These are phyloP conservation scores for Candida berthetii DNA, from an alignment of 805 yeast genomes.

Conservation along the genomic window DNA sequence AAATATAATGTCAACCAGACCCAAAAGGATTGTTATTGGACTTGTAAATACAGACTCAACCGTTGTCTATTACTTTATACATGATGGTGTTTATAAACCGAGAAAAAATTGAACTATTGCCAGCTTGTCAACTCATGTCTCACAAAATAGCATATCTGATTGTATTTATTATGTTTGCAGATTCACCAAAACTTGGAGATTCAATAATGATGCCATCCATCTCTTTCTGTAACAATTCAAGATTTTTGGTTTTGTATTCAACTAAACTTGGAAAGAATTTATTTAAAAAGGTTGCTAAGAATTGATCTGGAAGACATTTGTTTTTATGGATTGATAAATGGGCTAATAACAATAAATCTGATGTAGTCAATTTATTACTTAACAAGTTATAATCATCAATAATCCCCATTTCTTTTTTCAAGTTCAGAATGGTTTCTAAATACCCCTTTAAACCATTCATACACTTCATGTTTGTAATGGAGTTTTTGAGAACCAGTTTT, in stretches of 20 bases:
- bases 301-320: conserved; percentile 32
- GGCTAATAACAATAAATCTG: conserved; percentile 30
- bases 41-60: conserved; percentile 63
- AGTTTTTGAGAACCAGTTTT: conserved; percentile 17
- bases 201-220: conserved; percentile 7
- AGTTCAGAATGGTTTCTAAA: conserved; percentile 6
- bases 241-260: conserved; percentile 4
- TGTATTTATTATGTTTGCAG: conserved; percentile 16
- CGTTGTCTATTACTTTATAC: conserved; percentile 60
- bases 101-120: conserved; percentile 38
- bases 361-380: conserved; percentile 15
- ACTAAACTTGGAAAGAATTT: conserved; percentile 20
- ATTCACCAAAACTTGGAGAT: conserved; percentile 15
- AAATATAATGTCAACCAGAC: conserved; percentile 17
- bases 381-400: conserved; percentile 4
- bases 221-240: conserved; percentile 3
- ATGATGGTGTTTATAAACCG: conserved; percentile 64
- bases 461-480: conserved; percentile 20
- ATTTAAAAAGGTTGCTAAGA: conserved; percentile 24
- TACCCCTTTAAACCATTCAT: conserved; percentile 9
- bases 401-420: conserved; percentile 11
- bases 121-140: background rate
- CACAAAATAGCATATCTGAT: conserved; percentile 6
- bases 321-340: conserved; percentile 27
- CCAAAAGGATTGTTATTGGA: conserved; percentile 44